A percentile compares a stretch with the other conserved stretches of the same genome.
These are phyloP conservation scores for Fistulinella cinereoalba DNA, from an alignment of 1,284 basidiomycete genomes.

Conservation along the genomic window DNA sequence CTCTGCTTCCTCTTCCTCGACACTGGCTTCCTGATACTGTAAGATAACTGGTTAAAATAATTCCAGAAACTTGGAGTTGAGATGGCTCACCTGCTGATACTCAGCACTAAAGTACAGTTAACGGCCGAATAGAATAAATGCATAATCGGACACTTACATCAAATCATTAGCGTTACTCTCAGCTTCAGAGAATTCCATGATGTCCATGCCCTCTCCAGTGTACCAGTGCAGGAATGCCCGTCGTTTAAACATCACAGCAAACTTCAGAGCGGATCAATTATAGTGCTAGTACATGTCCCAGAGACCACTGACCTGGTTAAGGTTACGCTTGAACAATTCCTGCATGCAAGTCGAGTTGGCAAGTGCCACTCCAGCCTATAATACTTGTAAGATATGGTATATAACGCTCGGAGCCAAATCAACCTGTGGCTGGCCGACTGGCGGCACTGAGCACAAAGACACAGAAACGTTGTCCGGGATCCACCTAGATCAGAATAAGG, in stretches of 20 bases:
- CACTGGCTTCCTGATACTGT: conserved; percentile 31
- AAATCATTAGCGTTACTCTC: conserved; percentile 82
- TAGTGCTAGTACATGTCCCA: too few relatives aligned
- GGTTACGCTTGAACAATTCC: conserved; percentile 96
- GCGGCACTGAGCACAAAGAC: conserved; percentile 79
- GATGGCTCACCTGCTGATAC: conserved; percentile 28
- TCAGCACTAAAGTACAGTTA: conserved; percentile 22
- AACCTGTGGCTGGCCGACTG: conserved; percentile 73
- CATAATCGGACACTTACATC: conserved; percentile 51
- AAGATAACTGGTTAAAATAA: background rate
- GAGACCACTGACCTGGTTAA: too few relatives aligned
- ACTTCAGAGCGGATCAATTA: too few relatives aligned
- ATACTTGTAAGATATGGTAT: conserved; percentile 1
- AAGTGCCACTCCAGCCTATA: conserved; percentile 76
- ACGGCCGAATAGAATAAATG: background rate
- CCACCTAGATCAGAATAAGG: too few relatives aligned
- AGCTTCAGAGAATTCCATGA: conserved; percentile 95
- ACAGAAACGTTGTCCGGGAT: conserved; percentile 96
- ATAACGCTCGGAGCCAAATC: conserved; percentile 15
- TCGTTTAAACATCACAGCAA: conserved; percentile 98
- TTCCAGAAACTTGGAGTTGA: background rate
- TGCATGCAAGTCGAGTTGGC: conserved; percentile 98
- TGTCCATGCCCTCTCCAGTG: conserved; percentile 98
- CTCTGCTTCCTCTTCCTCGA: conserved; percentile 24
- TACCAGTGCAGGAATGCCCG: conserved; percentile 99